These are phyloP conservation scores for Zalaria obscura DNA, from an alignment of 2,329 filamentous ascomycete genomes.

Conservation along the genomic window DNA sequence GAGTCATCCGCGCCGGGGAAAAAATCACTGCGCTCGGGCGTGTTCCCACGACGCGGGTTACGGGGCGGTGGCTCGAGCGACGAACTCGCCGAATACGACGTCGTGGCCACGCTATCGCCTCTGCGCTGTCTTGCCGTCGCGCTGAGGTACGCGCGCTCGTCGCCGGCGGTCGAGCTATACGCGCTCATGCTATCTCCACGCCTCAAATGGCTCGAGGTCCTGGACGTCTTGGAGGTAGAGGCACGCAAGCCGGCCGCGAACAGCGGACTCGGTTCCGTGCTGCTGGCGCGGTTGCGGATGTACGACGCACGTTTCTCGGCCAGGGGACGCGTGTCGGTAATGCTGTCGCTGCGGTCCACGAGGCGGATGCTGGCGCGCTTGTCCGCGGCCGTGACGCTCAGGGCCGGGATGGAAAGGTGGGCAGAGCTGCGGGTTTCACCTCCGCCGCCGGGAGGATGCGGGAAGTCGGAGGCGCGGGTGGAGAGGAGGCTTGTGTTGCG, in stretches of 20 bases:
- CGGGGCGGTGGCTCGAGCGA: slow-evolving; percentile 14
- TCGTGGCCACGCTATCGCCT: slow-evolving; percentile 3
- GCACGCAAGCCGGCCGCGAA: slow-evolving; percentile 19
- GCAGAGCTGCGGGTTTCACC: slow-evolving; percentile 7
- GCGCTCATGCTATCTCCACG: too few species aligned
- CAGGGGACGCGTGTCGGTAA: slow-evolving; percentile 21
- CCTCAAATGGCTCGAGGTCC: too few species aligned
- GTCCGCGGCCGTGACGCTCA: slow-evolving; percentile 16
- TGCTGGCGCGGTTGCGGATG: slow-evolving; percentile 25
- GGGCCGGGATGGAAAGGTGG: slow-evolving; percentile 11
- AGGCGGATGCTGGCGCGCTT: slow-evolving; percentile 26
- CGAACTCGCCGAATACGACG: slow-evolving; percentile 15
- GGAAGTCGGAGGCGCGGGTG: slow-evolving; percentile 22
- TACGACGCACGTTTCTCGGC: slow-evolving; percentile 28
- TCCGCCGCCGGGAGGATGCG: slow-evolving; percentile 15
- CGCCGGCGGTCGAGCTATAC: too few species aligned
- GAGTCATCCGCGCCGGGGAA: too few species aligned
- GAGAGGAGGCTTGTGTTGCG: slow-evolving; percentile 25
- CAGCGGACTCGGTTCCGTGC: slow-evolving; percentile 21
- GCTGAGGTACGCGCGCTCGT: too few species aligned
- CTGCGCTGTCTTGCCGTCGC: too few species aligned
- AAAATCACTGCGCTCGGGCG: slow-evolving; percentile 7
- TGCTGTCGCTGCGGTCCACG: slow-evolving; percentile 21
- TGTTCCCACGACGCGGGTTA: slow-evolving; percentile 10
- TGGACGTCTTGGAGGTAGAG: background rate